phyloP scores from a whole-genome alignment of 225 moss, liverwort and hornwort species.

The Takakia lepidozioides region DNA sequence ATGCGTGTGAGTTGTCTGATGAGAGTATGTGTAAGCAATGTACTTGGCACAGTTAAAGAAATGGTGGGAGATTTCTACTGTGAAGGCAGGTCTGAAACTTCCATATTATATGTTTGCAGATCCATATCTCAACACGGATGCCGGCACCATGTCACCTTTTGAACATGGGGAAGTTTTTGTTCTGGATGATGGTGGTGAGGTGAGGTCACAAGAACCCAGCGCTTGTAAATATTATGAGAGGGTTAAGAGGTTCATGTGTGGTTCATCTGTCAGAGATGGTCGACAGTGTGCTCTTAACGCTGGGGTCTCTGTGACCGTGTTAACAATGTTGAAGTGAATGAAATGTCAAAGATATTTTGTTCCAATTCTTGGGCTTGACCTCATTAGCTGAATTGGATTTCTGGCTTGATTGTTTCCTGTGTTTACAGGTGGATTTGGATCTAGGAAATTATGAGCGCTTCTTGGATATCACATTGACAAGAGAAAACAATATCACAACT shows the following conservation, averaged over 20 bases:
- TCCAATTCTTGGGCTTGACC: too few species aligned
- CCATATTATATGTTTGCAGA: slow-evolving; percentile 26
- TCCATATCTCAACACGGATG: slow-evolving; percentile 77
- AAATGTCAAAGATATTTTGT: too few species aligned
- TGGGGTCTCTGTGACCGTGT: too few species aligned
- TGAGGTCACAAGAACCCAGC: slow-evolving; percentile 19
- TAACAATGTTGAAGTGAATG: too few species aligned
- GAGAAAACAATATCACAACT: slow-evolving; percentile 68
- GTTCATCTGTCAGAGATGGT: too few species aligned
- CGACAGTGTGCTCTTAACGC: too few species aligned
- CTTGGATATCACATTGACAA: slow-evolving; percentile 61
- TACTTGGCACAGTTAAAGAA: too few species aligned
- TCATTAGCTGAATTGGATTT: too few species aligned
- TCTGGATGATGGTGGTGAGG: slow-evolving; percentile 84
- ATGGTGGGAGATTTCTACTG: too few species aligned
- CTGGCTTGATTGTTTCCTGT: background rate
- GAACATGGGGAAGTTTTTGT: slow-evolving; percentile 88
- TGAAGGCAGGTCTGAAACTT: too few species aligned
- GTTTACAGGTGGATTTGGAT: slow-evolving; percentile 62
- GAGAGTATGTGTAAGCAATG: background rate
- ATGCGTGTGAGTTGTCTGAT: background rate
- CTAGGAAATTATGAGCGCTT: slow-evolving; percentile 82
- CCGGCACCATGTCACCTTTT: slow-evolving; percentile 83
- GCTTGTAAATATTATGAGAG: too few species aligned
- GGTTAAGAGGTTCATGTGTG: too few species aligned